A percentile compares a stretch with the other conserved stretches of the same genome.
phyloP scores from a whole-genome alignment of 768 basidiomycete genomes.

The Mycena belliarum region DNA sequence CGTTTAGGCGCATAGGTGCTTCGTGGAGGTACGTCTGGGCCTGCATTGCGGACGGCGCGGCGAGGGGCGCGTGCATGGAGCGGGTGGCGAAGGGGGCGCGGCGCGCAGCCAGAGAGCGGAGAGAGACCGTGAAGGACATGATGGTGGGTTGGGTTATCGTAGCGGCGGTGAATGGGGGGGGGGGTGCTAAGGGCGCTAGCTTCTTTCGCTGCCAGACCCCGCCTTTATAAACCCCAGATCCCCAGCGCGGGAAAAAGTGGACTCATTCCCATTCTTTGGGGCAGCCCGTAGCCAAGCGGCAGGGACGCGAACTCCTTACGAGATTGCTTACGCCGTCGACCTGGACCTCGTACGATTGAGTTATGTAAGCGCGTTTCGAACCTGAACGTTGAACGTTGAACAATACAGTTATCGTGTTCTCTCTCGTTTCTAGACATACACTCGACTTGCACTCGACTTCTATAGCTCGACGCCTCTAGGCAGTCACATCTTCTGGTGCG shows the following conservation, averaged over 20 bases:
- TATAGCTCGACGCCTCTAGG: neutral
- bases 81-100: constrained; percentile 7
- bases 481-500: constrained; percentile 23
- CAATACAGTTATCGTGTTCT: neutral
- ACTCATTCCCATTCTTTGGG: constrained; percentile 11
- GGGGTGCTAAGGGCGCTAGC: no score
- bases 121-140: constrained; percentile 1
- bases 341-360: neutral
- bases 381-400: neutral
- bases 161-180: neutral
- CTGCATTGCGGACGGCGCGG: neutral
- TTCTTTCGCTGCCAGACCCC: neutral
- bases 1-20: constrained; percentile 1
- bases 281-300: no score
- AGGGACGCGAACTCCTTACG: no score
- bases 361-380: constrained; percentile 10
- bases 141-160: neutral
- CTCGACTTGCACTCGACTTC: neutral
- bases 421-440: neutral
- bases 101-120: constrained; percentile 16
- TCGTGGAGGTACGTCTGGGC: neutral
- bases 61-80: constrained; percentile 18
- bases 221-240: constrained; percentile 1
- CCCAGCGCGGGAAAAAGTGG: constrained; percentile 3
- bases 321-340: no score